Evolutionary conservation across 1,139 yeast species (phyloP), one percentile per base, ranked within the genome.

Genomic region (Scheffersomyces illinoinensis): DNA sequence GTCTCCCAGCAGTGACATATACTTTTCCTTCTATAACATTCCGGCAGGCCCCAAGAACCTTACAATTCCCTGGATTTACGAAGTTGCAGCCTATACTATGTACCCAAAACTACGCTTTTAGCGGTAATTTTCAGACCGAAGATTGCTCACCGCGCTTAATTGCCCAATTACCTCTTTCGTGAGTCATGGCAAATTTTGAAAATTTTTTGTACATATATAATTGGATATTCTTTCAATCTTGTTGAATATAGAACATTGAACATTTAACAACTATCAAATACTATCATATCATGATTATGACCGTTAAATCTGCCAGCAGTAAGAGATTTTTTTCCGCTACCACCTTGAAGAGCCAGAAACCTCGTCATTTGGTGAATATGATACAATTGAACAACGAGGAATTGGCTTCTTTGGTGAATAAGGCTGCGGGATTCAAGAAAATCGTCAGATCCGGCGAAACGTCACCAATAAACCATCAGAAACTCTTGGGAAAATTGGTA

Each of bases 361-460:
- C 87, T 52, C 90, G 93, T 73, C 97, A 93, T 71, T 81, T 93
- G 68, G 84, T 91, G 17, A 89, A 91, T 53, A 93, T 91, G 66
- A 85, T 90, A 50, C 96, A 92, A 68, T 79, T 93, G 61, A 72
- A 90, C 18, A 84, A 88, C 59, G 77, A 81, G 46, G 98, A 93
- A 73, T 87, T 93, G 63, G 71, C 82, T 47, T 76, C 85, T 5
- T 79, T 93, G 58, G 92, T 93, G 4, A 74, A 81, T 59, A 87
- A 89, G 72, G 96, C 96, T 6, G 83, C 79, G 54, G 69, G 80
- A 57, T 89, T 83, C 72, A 91, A 91, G 71, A 65, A 71, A 2
- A 74, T 85, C 47, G 84, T 88, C 66, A 88, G 85, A 69, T 71
- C 83, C 1, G 85, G 85, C 12, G 76, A 77, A 43, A 71, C 78